These are phyloP conservation scores for Chimonanthus praecox DNA, from an alignment of 164 flowering plant species.

Conservation along the genomic window DNA sequence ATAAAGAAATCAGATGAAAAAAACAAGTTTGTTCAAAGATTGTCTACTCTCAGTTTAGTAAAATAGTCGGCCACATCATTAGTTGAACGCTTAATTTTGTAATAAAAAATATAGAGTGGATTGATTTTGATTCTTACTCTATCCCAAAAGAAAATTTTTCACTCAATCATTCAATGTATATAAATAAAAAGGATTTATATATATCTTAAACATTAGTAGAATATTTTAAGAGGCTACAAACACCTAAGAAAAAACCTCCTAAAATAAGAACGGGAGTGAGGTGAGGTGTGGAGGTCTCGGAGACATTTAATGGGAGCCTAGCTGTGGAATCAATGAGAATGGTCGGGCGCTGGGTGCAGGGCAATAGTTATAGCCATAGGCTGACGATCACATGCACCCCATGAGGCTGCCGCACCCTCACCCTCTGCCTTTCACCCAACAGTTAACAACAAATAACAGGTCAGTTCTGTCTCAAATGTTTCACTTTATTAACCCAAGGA, in stretches of 20 bases:
- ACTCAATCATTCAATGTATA: background rate
- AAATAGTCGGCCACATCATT: too few relatives aligned
- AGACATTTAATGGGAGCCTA: background rate
- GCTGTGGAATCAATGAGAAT: background rate
- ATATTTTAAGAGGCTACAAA: too few relatives aligned
- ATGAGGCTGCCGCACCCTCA: background rate
- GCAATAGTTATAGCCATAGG: background rate
- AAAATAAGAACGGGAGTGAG: background rate
- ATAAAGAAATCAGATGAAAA: too few relatives aligned
- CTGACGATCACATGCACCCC: background rate
- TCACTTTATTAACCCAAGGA: too few relatives aligned
- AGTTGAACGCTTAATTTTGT: too few relatives aligned
- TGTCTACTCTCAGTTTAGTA: too few relatives aligned
- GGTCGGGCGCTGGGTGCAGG: background rate
- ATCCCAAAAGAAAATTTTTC: too few relatives aligned
- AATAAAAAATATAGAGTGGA: too few relatives aligned
- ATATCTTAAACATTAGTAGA: too few relatives aligned
- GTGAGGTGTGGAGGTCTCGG: background rate
- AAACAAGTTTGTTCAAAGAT: too few relatives aligned
- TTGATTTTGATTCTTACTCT: background rate
- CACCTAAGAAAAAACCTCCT: too few relatives aligned
- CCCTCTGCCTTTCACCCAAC: background rate
- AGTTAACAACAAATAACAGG: background rate
- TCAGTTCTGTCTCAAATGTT: too few relatives aligned
- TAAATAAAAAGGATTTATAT: background rate